Evolutionary conservation across 768 basidiomycete species (phyloP).

Genomic region (Boletus reticuloceps): DNA sequence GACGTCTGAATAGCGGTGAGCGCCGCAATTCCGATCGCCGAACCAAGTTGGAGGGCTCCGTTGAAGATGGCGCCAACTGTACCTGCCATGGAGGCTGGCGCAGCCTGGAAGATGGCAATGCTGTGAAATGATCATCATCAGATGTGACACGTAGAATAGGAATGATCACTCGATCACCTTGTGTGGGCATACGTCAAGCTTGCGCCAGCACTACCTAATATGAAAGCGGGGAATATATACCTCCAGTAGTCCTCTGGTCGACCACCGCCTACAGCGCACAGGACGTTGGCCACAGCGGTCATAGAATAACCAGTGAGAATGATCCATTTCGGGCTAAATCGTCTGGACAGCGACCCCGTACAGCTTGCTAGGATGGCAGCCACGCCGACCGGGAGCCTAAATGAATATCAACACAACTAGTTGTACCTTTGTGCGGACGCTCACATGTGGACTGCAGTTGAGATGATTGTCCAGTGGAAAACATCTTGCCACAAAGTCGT

Average conservation of each 20-base stretch:
- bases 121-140: slow-evolving; percentile 24
- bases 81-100: slow-evolving; percentile 48
- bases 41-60: slow-evolving; percentile 50
- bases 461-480: slow-evolving; percentile 41
- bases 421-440: neutral
- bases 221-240: neutral
- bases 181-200: neutral
- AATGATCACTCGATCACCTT: neutral
- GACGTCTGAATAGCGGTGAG: slow-evolving; percentile 48
- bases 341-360: slow-evolving; percentile 38
- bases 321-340: slow-evolving; percentile 41
- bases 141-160: neutral
- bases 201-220: neutral
- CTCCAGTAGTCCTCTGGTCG: neutral
- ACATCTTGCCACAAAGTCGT: slow-evolving; percentile 40
- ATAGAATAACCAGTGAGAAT: slow-evolving; percentile 42
- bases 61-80: slow-evolving; percentile 59
- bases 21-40: slow-evolving; percentile 48
- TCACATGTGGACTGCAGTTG: slow-evolving; percentile 39
- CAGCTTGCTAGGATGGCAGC: slow-evolving; percentile 36
- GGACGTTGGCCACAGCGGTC: slow-evolving; percentile 35
- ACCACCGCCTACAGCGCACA: neutral
- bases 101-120: slow-evolving; percentile 49
- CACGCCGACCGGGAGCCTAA: slow-evolving; percentile 42
- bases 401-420: neutral